A percentile compares a stretch with the other conserved stretches of the same genome.
Conservation (phyloP, 768 basidiomycete species). For the Hydnomerulius pinastri region DNA sequence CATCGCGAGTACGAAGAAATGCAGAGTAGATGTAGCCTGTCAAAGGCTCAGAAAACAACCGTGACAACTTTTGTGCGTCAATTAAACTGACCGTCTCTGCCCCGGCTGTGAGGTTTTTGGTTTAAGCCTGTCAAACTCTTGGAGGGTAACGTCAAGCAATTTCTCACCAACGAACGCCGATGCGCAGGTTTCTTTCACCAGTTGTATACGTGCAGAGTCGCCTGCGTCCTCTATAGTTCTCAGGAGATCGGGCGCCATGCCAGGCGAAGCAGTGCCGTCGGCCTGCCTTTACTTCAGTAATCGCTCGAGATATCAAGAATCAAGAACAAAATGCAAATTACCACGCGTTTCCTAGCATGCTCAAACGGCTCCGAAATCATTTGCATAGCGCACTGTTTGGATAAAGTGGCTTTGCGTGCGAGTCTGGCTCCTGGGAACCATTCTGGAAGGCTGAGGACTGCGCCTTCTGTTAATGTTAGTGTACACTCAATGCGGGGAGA, state of each 20-base stretch:
- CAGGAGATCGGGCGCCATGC: constrained; percentile 16
- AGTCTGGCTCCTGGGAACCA: constrained; percentile 30
- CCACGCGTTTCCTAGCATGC: constrained; percentile 12
- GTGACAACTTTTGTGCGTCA: not conserved
- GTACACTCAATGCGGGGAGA: not conserved
- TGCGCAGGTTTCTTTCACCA: constrained; percentile 11
- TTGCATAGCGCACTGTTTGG: constrained; percentile 2
- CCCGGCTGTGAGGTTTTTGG: constrained; percentile 11
- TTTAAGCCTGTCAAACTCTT: no score
- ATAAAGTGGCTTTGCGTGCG: constrained; percentile 20
- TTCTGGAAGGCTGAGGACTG: constrained; percentile 24
- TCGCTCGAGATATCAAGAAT: not conserved
- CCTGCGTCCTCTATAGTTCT: not conserved
- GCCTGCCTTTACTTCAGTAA: constrained; percentile 3
- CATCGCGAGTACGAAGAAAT: constrained; percentile 36
- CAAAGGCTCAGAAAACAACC: not conserved
- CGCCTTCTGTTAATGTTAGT: not conserved
- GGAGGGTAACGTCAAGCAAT: not conserved
- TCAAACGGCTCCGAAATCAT: constrained; percentile 21
- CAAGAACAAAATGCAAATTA: not conserved
- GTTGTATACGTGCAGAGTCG: constrained; percentile 12
- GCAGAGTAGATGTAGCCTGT: constrained; percentile 11
- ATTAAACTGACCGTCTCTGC: constrained; percentile 17
- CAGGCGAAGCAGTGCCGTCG: constrained; percentile 8
- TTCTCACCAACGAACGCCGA: constrained; percentile 20